These are phyloP conservation scores for Eustoma russellianum DNA, from an alignment of 257 asterid genomes.

Conservation along the genomic window DNA sequence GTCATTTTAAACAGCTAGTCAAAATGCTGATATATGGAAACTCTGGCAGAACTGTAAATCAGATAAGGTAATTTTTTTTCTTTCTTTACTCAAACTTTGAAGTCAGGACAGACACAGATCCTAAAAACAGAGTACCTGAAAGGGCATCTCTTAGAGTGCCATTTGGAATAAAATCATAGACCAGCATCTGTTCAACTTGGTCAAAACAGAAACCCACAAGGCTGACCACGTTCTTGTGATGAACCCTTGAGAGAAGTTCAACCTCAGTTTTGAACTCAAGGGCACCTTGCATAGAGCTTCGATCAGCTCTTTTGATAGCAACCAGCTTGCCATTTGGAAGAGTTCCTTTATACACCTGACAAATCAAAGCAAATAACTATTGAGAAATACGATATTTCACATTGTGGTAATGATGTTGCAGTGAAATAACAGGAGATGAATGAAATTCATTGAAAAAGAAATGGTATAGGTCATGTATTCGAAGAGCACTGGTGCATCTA, in stretches of 20 bases:
- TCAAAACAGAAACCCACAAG: constrained; percentile 81
- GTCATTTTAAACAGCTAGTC: too few relatives aligned
- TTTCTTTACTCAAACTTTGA: too few relatives aligned
- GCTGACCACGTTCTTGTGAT: constrained; percentile 73
- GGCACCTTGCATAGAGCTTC: constrained; percentile 66
- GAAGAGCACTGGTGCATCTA: not conserved
- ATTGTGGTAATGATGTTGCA: too few relatives aligned
- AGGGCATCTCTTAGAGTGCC: constrained; percentile 85
- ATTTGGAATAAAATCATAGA: constrained; percentile 64
- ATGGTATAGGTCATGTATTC: too few relatives aligned
- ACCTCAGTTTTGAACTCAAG: constrained; percentile 88
- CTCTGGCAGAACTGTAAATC: too few relatives aligned
- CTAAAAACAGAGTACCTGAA: constrained; percentile 36
- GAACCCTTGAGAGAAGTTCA: constrained; percentile 96
- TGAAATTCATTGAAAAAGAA: too few relatives aligned
- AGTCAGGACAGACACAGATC: too few relatives aligned
- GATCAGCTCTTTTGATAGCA: constrained; percentile 79
- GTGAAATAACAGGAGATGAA: too few relatives aligned
- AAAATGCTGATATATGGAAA: too few relatives aligned
- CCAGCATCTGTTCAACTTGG: constrained; percentile 71
- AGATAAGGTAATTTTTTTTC: too few relatives aligned
- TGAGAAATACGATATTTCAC: too few relatives aligned
- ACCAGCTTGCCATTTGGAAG: constrained; percentile 55
- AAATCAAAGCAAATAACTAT: not conserved
- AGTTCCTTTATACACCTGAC: constrained; percentile 71